Conservation (phyloP, 2,329 filamentous ascomycete species). For the Orbilia quercus region DNA sequence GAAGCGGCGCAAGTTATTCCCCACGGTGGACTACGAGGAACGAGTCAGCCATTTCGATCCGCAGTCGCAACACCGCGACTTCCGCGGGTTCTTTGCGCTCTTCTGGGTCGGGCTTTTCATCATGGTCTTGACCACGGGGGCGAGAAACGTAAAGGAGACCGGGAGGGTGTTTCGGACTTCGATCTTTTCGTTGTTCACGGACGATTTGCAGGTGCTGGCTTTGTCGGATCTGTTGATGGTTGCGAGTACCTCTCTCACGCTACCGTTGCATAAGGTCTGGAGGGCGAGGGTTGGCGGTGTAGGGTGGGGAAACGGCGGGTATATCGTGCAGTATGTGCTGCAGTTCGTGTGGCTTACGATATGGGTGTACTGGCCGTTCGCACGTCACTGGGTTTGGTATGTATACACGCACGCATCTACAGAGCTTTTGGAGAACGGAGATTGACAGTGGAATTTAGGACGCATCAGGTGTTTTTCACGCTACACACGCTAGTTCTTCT, state of each 20-base stretch:
- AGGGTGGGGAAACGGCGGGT: slow-evolving; percentile 81
- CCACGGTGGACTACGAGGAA: slow-evolving; percentile 88
- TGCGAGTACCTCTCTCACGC: slow-evolving; percentile 74
- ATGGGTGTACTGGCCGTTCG: slow-evolving; percentile 87
- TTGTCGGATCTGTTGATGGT: slow-evolving; percentile 89
- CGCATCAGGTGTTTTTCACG: slow-evolving; percentile 92
- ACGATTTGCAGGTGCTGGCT: slow-evolving; percentile 87
- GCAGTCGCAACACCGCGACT: slow-evolving; percentile 89
- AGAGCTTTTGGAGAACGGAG: too few relatives aligned
- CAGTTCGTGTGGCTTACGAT: slow-evolving; percentile 81
- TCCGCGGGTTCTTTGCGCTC: slow-evolving; percentile 95
- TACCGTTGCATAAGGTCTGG: slow-evolving; percentile 79
- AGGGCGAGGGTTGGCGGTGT: slow-evolving; percentile 67
- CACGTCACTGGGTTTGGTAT: slow-evolving; percentile 81
- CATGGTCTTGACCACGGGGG: slow-evolving; percentile 94
- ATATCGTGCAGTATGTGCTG: slow-evolving; percentile 82
- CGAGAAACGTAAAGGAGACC: slow-evolving; percentile 93
- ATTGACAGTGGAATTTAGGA: slow-evolving; percentile 68
- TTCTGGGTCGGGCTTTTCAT: slow-evolving; percentile 98
- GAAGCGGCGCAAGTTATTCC: slow-evolving; percentile 85
- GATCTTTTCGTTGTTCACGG: slow-evolving; percentile 88
- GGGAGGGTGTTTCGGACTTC: slow-evolving; percentile 84
- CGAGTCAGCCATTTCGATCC: slow-evolving; percentile 97
- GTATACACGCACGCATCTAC: slow-evolving; percentile 10
- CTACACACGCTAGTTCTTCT: slow-evolving; percentile 89